These are phyloP conservation scores for Podila clonocystis DNA, from an alignment of 192 early-diverging fungal species.

Conservation along the genomic window DNA sequence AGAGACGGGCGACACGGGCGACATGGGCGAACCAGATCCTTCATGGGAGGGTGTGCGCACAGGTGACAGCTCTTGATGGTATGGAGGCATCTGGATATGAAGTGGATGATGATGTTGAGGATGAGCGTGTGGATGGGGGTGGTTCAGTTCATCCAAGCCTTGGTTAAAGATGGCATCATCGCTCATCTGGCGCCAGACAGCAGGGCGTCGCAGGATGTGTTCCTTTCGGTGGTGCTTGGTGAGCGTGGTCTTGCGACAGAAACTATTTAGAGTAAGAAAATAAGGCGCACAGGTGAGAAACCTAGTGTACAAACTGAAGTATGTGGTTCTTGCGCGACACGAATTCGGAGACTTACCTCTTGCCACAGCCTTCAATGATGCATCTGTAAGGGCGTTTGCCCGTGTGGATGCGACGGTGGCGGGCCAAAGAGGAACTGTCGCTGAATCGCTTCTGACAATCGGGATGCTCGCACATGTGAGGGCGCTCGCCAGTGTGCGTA, in stretches of 20 bases:
- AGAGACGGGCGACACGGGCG: slow-evolving; percentile 23
- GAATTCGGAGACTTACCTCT: slow-evolving; percentile 32
- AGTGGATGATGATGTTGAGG: slow-evolving; percentile 4
- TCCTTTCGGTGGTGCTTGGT: slow-evolving; percentile 60
- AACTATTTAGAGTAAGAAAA: slow-evolving; percentile 21
- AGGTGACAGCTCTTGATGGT: slow-evolving; percentile 10
- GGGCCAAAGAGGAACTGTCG: slow-evolving; percentile 78
- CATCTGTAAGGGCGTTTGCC: slow-evolving; percentile 78
- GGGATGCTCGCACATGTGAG: slow-evolving; percentile 67
- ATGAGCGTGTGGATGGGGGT: background rate
- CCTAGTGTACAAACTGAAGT: too few species aligned
- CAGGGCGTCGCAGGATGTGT: slow-evolving; percentile 31
- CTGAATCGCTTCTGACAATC: slow-evolving; percentile 77
- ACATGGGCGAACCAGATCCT: background rate
- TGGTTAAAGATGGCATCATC: background rate
- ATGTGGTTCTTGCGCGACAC: too few species aligned
- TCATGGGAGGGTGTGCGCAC: slow-evolving; percentile 39
- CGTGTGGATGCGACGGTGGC: slow-evolving; percentile 75
- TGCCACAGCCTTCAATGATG: slow-evolving; percentile 54
- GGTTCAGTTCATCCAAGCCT: background rate
- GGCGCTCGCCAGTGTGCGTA: slow-evolving; percentile 74
- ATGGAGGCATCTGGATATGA: slow-evolving; percentile 40
- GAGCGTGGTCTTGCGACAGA: slow-evolving; percentile 64
- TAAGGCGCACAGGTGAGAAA: too few species aligned
- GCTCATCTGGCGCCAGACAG: slow-evolving; percentile 20